Evolutionary conservation across 371 early-diverging fungal genomes (phyloP), one percentile per base, ranked within the genome.

Genomic region (Rhizopus microsporus): DNA sequence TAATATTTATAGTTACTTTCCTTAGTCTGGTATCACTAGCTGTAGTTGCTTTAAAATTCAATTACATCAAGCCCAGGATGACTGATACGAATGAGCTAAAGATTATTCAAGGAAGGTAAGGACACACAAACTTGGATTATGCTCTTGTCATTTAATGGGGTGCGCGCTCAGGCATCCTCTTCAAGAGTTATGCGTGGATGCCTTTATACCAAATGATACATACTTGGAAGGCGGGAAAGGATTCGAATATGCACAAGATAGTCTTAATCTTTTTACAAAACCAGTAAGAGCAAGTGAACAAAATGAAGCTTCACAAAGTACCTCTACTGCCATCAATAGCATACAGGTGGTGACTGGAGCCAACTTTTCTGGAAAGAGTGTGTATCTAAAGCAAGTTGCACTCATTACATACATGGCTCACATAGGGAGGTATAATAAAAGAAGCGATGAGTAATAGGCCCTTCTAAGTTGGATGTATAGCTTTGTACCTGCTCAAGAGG

Each of bases 401-500:
- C 56, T 93, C 12, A 85, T 93, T 53, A 70, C 74, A 15, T 83
- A 87, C 54, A 83, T 93, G 86, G 90, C 93, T 13, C 94, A 93
- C 60, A 80, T 90, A 38, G 95, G 95, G 32, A 87, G 80, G 80
- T 75, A 68, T 0, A 32, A 45, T 10, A 16, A 7, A 46, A 34
- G 9, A 32, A 13, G 37, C 4, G 7, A 5, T 15, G 10, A 10
- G 13, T 32, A n/a, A 42, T 6, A 13, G 8, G 15, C 13, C n/a
- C 2, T 15, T 15, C 5, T 15, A 12, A 43, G 16, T 7, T n/a
- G 10, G 17, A 10, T n/a, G 2, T 17, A 1, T 72, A 80, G 86
- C 59, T 98, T 89, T 78, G 95, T 99, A 4, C 97, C 99, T 7
- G 97, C 96, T 0, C 73, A 80, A 5, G 57, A 71, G 13, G 96